Evolutionary conservation across 2,329 filamentous ascomycete genomes (phyloP), one percentile per base, ranked within the genome.

Genomic region (Colletotrichum spaethianum): DNA sequence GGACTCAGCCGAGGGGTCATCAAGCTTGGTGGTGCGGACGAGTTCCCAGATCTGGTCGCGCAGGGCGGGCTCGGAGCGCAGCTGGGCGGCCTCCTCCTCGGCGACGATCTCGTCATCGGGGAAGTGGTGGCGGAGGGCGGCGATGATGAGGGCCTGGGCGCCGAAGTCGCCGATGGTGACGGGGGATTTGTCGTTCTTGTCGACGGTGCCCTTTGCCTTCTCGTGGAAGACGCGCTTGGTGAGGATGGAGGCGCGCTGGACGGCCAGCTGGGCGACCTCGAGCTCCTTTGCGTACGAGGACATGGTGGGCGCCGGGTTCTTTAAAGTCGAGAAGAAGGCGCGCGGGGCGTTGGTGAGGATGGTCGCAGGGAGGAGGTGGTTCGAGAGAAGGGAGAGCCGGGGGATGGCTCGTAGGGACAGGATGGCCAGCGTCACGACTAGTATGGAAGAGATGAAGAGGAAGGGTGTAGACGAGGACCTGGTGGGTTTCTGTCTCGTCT

Each of bases 121-220:
- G 86, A 99, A 99, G 83, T 93, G 94, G 83, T 94, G 90, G 83
- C 92, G 92, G 76, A 99, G 92, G 36, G 96, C 96, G 69, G 92
- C 89, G 79, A 98, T 98, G 83, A 99, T 98, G 75, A 99, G 90
- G 40, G 96, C 95, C 86, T 99, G 96, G 46, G 96, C 97, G 79
- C 96, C 96, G 82, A 98, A 98, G 85, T 99, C 96, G 81, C 96
- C 96, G 78, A 98, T 96, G 23, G 96, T 99, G 78, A 99, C 96
- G 75, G 96, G 96, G 12, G 95, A 98, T 81, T 94, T 94, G 87
- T 99, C 96, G 83, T 94, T 93, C 86, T 99, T 99, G 81, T 93
- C 93, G 63, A 98, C 88, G 56, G 96, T 98, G 77, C 96, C 96
- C 86, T 98, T 98, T 78, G 94, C 93, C 83, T 96, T 96, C 77